A percentile compares a stretch with the other conserved stretches of the same genome.
Conservation (phyloP, 768 basidiomycete species). For the Termitomyces titanicus region DNA sequence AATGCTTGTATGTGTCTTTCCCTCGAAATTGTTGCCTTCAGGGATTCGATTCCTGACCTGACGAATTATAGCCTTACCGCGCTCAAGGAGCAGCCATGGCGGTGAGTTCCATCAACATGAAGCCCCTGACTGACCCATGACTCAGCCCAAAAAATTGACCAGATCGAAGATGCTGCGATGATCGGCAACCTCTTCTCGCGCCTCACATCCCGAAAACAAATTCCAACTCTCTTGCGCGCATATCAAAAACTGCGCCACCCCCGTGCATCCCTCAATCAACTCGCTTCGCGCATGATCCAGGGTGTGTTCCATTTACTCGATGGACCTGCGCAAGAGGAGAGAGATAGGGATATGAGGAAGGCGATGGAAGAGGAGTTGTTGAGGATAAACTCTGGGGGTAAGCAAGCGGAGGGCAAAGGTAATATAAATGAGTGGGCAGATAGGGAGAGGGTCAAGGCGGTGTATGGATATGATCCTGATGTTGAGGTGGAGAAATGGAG, state of each 20-base stretch:
- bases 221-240: conserved; percentile 38
- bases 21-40: neutral
- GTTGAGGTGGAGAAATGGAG: conserved; percentile 49
- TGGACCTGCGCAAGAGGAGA: conserved; percentile 48
- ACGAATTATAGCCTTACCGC: conserved; percentile 38
- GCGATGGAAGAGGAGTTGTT: conserved; percentile 42
- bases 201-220: conserved; percentile 38
- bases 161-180: conserved; percentile 51
- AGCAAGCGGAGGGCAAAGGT: conserved; percentile 17
- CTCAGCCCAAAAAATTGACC: conserved; percentile 10
- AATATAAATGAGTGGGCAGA: conserved; percentile 56
- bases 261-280: conserved; percentile 48
- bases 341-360: conserved; percentile 48
- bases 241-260: conserved; percentile 50
- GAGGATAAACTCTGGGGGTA: neutral
- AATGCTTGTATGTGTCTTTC: conserved; percentile 46
- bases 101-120: conserved; percentile 20
- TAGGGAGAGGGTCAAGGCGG: conserved; percentile 36
- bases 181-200: conserved; percentile 50
- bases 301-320: conserved; percentile 55
- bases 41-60: too few relatives aligned
- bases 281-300: conserved; percentile 47
- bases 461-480: conserved; percentile 58
- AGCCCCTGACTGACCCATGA: neutral
- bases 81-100: conserved; percentile 58